phyloP scores from a whole-genome alignment of 805 yeast species.

The Grigorovia transvaalensis region DNA sequence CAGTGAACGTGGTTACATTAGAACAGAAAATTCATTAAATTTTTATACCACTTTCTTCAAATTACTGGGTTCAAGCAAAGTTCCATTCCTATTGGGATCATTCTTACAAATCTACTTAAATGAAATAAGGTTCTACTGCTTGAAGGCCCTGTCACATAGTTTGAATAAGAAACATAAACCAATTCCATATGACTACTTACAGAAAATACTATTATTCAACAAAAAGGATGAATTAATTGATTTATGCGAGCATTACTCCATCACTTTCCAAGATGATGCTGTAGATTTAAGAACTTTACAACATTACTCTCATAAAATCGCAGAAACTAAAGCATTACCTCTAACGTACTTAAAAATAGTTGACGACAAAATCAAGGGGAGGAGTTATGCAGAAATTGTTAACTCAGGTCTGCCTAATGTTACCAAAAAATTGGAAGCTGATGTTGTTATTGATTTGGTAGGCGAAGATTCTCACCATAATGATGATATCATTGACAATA shows the following conservation, averaged over 20 bases:
- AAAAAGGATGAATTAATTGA: slow-evolving; percentile 38
- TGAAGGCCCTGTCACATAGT: slow-evolving; percentile 54
- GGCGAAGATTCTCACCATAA: not conserved
- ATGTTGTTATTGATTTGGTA: not conserved
- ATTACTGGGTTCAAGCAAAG: slow-evolving; percentile 36
- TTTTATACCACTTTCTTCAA: slow-evolving; percentile 57
- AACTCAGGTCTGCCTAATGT: slow-evolving; percentile 29
- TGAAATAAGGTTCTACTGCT: slow-evolving; percentile 64
- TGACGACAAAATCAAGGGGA: slow-evolving; percentile 30
- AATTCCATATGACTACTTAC: slow-evolving; percentile 40
- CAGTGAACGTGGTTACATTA: slow-evolving; percentile 42
- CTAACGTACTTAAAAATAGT: slow-evolving; percentile 38
- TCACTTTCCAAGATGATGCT: slow-evolving; percentile 35
- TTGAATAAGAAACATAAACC: slow-evolving; percentile 66
- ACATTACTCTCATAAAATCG: slow-evolving; percentile 27
- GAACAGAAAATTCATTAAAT: slow-evolving; percentile 49
- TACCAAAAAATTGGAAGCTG: not conserved
- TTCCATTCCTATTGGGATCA: slow-evolving; percentile 64
- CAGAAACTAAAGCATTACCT: slow-evolving; percentile 34
- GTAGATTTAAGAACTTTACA: slow-evolving; percentile 37
- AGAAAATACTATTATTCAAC: slow-evolving; percentile 56
- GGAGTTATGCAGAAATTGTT: slow-evolving; percentile 29
- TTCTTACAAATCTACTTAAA: slow-evolving; percentile 71
- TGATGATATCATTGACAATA: not conserved
- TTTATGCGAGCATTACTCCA: slow-evolving; percentile 56